Percentiles rank a stretch among this genome's conserved stretches.
phyloP scores from a whole-genome alignment of 2,329 filamentous ascomycete species.

The Colletotrichum scovillei region DNA sequence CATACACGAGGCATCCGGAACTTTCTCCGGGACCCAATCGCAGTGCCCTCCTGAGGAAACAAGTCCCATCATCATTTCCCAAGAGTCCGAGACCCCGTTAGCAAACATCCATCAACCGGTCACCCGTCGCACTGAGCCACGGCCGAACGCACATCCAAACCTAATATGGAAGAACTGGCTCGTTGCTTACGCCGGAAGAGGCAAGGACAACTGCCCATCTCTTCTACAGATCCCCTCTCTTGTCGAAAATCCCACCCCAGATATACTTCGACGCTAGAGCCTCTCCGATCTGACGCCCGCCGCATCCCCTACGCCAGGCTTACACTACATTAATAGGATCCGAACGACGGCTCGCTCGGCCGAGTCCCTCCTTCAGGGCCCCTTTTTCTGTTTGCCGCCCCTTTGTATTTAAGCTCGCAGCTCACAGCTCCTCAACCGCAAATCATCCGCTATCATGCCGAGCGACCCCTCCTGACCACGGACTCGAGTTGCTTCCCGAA shows the following conservation, averaged over 20 bases:
- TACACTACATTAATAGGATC: not conserved
- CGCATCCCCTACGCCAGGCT: not conserved
- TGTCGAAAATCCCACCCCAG: not conserved
- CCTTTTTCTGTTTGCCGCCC: not conserved
- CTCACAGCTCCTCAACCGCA: not conserved
- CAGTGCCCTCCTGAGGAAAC: not conserved
- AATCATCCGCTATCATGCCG: not conserved
- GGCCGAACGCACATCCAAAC: not conserved
- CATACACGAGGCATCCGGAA: constrained; percentile 5
- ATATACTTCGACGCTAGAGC: constrained; percentile 22
- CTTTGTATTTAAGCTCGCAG: not conserved
- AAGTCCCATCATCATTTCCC: constrained; percentile 1
- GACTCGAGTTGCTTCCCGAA: not conserved
- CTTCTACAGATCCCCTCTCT: not conserved
- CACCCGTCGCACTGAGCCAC: not conserved
- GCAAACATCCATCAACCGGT: not conserved
- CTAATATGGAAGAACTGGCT: not conserved
- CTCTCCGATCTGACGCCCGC: not conserved
- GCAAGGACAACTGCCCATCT: not conserved
- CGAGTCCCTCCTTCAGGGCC: constrained; percentile 2
- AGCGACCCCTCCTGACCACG: not conserved
- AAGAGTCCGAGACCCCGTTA: not conserved
- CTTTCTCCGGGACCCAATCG: not conserved
- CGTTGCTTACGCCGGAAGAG: not conserved
- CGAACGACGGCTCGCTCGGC: constrained; percentile 15